Conservation (phyloP, 768 basidiomycete species). For the Amanita thiersii region DNA sequence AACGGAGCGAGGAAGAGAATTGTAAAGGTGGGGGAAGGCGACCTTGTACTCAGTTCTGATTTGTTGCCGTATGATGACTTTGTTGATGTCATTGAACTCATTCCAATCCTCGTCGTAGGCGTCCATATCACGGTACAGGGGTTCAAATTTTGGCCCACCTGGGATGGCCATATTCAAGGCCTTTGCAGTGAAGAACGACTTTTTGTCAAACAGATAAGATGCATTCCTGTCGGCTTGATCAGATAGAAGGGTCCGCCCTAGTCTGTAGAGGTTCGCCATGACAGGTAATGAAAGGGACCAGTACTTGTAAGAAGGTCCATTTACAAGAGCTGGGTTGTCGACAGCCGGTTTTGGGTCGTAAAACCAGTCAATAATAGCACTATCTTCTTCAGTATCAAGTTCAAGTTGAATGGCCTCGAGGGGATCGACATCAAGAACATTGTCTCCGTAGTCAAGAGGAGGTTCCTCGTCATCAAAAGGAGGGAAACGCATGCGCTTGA, state of each 20-base stretch:
- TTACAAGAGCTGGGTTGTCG: constrained; percentile 75
- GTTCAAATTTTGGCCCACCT: constrained; percentile 98
- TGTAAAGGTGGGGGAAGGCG: constrained; percentile 97
- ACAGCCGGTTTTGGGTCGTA: constrained; percentile 94
- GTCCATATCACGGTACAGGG: constrained; percentile 94
- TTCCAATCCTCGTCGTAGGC: constrained; percentile 99
- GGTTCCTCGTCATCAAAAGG: constrained; percentile 99
- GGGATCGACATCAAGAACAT: constrained; percentile 95
- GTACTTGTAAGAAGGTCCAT: constrained; percentile 87
- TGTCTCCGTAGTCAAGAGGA: constrained; percentile 98
- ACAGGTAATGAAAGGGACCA: constrained; percentile 91
- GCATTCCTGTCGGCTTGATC: constrained; percentile 90
- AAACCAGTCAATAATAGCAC: constrained; percentile 93
- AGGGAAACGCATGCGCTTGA: constrained; percentile 99
- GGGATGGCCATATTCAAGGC: constrained; percentile 96
- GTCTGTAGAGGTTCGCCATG: constrained; percentile 94
- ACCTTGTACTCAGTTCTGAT: constrained; percentile 99
- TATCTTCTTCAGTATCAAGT: constrained; percentile 86
- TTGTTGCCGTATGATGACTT: constrained; percentile 98
- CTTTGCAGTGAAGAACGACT: constrained; percentile 97
- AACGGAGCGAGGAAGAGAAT: constrained; percentile 93
- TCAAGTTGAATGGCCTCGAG: constrained; percentile 97
- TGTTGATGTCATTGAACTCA: constrained; percentile 99
- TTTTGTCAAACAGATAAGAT: constrained; percentile 94
- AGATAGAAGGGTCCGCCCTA: constrained; percentile 88